Percentiles rank a stretch among this genome's conserved stretches.
Evolutionary conservation across 495 filamentous ascomycete genomes (phyloP).

Genomic region (Evansstolkia leycettana): DNA sequence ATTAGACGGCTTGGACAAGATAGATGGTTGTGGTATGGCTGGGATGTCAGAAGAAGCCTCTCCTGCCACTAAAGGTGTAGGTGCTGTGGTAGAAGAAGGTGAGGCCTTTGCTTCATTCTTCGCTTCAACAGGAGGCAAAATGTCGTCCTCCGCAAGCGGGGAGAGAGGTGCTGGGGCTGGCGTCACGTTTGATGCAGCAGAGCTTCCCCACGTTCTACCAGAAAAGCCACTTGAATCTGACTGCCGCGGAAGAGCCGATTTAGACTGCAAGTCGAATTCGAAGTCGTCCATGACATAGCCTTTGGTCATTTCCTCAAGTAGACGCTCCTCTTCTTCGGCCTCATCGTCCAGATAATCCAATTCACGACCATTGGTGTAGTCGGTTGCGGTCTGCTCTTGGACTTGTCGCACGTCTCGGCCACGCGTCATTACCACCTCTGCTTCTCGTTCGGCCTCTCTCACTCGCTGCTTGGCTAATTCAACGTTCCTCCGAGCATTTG

Average conservation of each 20-base stretch:
- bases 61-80: constrained; percentile 15
- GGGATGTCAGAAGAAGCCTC: constrained; percentile 11
- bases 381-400: constrained; percentile 19
- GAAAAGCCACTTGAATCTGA: constrained; percentile 82
- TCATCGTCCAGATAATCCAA: constrained; percentile 53
- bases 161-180: constrained; percentile 62
- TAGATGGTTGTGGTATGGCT: constrained; percentile 8
- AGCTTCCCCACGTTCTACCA: constrained; percentile 79
- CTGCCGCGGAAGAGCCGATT: constrained; percentile 70
- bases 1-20: constrained; percentile 20
- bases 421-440: constrained; percentile 45
- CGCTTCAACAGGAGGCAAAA: constrained; percentile 16
- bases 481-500: constrained; percentile 53
- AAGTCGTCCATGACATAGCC: constrained; percentile 84
- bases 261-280: constrained; percentile 60
- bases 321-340: constrained; percentile 81
- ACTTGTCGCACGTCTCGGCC: constrained; percentile 27
- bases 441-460: constrained; percentile 66
- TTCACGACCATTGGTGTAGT: constrained; percentile 22
- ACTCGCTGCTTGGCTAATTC: constrained; percentile 70
- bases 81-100: constrained; percentile 16
- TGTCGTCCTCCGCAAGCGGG: constrained; percentile 58
- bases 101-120: constrained; percentile 15
- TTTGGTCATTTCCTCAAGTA: constrained; percentile 85
- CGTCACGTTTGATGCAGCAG: constrained; percentile 64